Conservation (phyloP, 352 stramenopile species). For the Pythium utonaiense region DNA sequence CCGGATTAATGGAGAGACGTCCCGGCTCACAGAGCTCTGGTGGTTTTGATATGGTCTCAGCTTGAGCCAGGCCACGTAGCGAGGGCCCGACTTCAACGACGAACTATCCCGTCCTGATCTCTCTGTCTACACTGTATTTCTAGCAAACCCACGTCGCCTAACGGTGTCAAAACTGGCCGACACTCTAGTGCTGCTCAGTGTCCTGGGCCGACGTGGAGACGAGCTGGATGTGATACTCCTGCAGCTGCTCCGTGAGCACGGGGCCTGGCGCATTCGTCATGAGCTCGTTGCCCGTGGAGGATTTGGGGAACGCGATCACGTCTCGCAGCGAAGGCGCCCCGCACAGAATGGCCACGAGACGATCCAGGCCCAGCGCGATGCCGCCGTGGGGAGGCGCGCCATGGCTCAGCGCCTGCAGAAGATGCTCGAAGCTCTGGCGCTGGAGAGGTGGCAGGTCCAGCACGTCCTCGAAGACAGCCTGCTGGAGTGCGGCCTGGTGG, state of each 20-base stretch:
- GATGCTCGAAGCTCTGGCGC: conserved; percentile 79
- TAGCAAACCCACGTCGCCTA: too few relatives aligned
- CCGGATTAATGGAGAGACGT: neutral
- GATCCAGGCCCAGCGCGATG: conserved; percentile 85
- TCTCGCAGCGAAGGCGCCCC: conserved; percentile 75
- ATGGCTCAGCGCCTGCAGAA: conserved; percentile 74
- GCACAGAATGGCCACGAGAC: conserved; percentile 80
- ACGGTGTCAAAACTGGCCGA: too few relatives aligned
- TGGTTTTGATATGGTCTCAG: too few relatives aligned
- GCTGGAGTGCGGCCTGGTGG: conserved; percentile 68
- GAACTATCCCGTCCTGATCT: neutral
- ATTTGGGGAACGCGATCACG: conserved; percentile 91
- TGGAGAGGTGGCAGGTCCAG: conserved; percentile 62
- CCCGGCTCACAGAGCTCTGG: neutral
- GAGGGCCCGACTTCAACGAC: too few relatives aligned
- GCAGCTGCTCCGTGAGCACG: conserved; percentile 60
- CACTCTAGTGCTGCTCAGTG: neutral
- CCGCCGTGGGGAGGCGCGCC: conserved; percentile 81
- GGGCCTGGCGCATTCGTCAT: conserved; percentile 79
- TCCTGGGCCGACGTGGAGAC: conserved; percentile 21
- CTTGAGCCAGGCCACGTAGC: neutral
- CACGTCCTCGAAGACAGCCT: conserved; percentile 74
- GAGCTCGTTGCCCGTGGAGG: conserved; percentile 81
- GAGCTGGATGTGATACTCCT: conserved; percentile 78
- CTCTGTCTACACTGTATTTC: too few relatives aligned